A percentile compares a stretch with the other conserved stretches of the same genome.
Evolutionary conservation across 2,329 filamentous ascomycete species (phyloP).

Genomic region (Tolypocladium guangdongense): DNA sequence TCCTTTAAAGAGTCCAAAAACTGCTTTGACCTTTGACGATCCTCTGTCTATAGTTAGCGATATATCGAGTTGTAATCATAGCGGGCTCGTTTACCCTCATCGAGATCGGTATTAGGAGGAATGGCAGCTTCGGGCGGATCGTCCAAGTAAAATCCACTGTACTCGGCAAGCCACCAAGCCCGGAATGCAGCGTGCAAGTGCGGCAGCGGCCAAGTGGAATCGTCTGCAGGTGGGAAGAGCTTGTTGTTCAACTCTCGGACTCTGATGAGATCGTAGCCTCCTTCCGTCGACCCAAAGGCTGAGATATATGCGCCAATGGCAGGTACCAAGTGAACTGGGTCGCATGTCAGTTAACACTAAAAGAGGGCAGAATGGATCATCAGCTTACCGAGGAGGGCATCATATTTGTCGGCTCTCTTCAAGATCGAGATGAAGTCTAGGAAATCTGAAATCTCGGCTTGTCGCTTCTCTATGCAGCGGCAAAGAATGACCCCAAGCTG

Average conservation of each 20-base stretch:
- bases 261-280: conserved; percentile 53
- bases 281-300: conserved; percentile 68
- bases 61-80: not conserved
- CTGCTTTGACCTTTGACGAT: conserved; percentile 57
- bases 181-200: conserved; percentile 70
- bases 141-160: conserved; percentile 81
- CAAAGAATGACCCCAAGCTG: conserved; percentile 70
- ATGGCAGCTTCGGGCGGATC: conserved; percentile 49
- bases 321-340: conserved; percentile 67
- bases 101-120: conserved; percentile 49
- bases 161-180: conserved; percentile 86
- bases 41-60: conserved; percentile 38
- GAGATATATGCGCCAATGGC: conserved; percentile 67
- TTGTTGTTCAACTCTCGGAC: conserved; percentile 59
- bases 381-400: conserved; percentile 43
- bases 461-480: conserved; percentile 65
- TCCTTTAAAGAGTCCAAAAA: conserved; percentile 75
- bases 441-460: conserved; percentile 63
- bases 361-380: not conserved
- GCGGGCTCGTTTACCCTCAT: conserved; percentile 31
- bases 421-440: conserved; percentile 56
- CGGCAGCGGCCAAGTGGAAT: conserved; percentile 58
- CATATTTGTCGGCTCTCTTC: conserved; percentile 65
- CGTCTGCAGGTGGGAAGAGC: conserved; percentile 56
- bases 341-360: not conserved